These are phyloP conservation scores for Eucalyptus marginata DNA, from an alignment of 345 rosid species.

Conservation along the genomic window DNA sequence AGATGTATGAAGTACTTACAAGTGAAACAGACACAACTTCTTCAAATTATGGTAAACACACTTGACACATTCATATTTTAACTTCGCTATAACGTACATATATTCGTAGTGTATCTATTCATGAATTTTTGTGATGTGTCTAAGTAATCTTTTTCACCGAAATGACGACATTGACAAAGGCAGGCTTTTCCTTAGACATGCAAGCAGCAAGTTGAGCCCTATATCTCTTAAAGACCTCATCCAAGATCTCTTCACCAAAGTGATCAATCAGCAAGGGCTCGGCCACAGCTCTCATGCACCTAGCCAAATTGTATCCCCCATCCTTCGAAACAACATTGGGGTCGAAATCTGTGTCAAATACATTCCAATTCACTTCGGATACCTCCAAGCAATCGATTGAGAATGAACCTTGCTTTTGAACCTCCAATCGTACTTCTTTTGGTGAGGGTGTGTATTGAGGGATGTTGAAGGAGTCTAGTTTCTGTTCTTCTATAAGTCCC, in stretches of 20 bases:
- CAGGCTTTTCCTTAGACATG: neutral
- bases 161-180: neutral
- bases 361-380: constrained; percentile 29
- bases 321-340: neutral
- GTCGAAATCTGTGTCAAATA: neutral
- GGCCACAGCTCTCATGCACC: constrained; percentile 36
- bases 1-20: neutral
- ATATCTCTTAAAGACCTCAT: constrained; percentile 7
- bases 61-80: neutral
- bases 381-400: constrained; percentile 13
- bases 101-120: too few species aligned
- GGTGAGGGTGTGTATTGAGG: constrained; percentile 42
- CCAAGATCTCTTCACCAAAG: constrained; percentile 16
- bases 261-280: constrained; percentile 40
- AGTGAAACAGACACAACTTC: neutral
- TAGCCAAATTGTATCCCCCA: constrained; percentile 16
- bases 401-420: constrained; percentile 30
- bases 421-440: constrained; percentile 18
- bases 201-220: neutral
- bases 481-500: constrained; percentile 13
- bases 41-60: neutral
- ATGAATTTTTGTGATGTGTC: neutral
- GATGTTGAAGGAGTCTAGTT: neutral
- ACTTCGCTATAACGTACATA: too few species aligned
- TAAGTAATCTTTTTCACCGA: neutral